These are phyloP conservation scores for Anastatica hierochuntica DNA, from an alignment of 345 rosid species.

Conservation along the genomic window DNA sequence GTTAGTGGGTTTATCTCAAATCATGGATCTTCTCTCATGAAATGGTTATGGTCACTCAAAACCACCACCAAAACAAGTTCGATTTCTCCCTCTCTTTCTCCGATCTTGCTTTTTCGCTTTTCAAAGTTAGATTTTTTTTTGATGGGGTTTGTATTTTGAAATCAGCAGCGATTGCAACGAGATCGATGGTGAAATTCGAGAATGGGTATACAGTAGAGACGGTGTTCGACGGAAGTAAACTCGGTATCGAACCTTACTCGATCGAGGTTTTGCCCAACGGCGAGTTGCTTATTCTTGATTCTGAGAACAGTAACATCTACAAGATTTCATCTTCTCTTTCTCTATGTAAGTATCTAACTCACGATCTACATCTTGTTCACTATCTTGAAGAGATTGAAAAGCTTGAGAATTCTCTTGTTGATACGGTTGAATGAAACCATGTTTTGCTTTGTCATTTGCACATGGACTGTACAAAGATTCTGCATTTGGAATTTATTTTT, in stretches of 20 bases:
- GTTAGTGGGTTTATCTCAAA: constrained; percentile 66
- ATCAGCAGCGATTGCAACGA: constrained; percentile 54
- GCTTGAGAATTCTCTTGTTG: not conserved
- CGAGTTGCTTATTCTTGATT: constrained; percentile 82
- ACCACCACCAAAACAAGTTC: constrained; percentile 83
- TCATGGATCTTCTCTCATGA: constrained; percentile 56
- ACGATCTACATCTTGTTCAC: not conserved
- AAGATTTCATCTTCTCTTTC: constrained; percentile 83
- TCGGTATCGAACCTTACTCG: constrained; percentile 79
- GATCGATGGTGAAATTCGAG: constrained; percentile 93
- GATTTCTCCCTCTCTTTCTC: constrained; percentile 11
- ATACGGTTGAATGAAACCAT: too few relatives aligned
- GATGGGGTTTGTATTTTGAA: constrained; percentile 5
- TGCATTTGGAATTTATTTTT: constrained; percentile 9
- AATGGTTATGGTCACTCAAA: constrained; percentile 92
- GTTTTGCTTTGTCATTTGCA: not conserved
- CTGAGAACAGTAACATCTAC: constrained; percentile 85
- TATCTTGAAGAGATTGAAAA: not conserved
- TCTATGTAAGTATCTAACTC: constrained; percentile 56
- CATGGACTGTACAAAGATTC: constrained; percentile 17
- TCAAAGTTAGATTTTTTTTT: constrained; percentile 12
- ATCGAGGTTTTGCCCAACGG: constrained; percentile 78
- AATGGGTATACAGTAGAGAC: constrained; percentile 94
- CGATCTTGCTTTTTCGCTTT: not conserved
- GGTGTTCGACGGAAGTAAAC: constrained; percentile 96